A percentile compares a stretch with the other conserved stretches of the same genome.
Conservation (phyloP, 805 yeast genomes). For the Candida arabinofermentans region DNA sequence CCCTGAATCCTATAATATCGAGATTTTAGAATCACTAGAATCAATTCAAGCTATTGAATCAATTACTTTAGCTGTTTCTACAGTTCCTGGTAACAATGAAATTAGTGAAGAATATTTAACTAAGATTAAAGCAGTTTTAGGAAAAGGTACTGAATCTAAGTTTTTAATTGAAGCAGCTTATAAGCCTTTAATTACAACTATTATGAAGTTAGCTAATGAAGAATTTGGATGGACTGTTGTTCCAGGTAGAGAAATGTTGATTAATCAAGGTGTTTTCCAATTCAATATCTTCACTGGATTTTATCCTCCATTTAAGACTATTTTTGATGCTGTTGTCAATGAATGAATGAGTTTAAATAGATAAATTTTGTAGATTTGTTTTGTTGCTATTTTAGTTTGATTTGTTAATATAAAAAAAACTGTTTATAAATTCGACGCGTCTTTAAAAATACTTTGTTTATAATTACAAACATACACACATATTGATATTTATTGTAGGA, state of each 20-base stretch:
- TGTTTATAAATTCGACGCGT: too few species aligned
- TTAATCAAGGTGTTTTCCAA: constrained; percentile 90
- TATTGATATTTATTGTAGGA: too few species aligned
- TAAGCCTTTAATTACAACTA: constrained; percentile 82
- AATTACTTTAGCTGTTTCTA: constrained; percentile 64
- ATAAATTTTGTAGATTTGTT: too few species aligned
- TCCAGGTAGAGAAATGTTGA: constrained; percentile 89
- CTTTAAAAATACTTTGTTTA: too few species aligned
- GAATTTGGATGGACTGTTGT: constrained; percentile 72
- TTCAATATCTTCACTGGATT: constrained; percentile 72
- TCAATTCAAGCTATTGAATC: constrained; percentile 42
- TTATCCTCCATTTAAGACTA: constrained; percentile 56
- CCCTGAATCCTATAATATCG: constrained; percentile 54
- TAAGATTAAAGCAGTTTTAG: constrained; percentile 45
- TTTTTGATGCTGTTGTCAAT: constrained; percentile 53
- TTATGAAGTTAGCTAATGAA: constrained; percentile 71
- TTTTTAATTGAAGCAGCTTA: constrained; percentile 88
- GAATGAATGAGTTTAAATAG: too few species aligned
- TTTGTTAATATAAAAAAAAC: neutral
- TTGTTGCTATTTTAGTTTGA: too few species aligned
- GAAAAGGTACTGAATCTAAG: constrained; percentile 45
- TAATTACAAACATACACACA: too few species aligned
- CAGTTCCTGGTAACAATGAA: constrained; percentile 80
- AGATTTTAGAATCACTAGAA: constrained; percentile 46
- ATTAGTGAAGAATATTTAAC: constrained; percentile 48